Base-by-base conservation (phyloP, 768 basidiomycete genomes). In the Sistotremastrum suecicum region DNA sequence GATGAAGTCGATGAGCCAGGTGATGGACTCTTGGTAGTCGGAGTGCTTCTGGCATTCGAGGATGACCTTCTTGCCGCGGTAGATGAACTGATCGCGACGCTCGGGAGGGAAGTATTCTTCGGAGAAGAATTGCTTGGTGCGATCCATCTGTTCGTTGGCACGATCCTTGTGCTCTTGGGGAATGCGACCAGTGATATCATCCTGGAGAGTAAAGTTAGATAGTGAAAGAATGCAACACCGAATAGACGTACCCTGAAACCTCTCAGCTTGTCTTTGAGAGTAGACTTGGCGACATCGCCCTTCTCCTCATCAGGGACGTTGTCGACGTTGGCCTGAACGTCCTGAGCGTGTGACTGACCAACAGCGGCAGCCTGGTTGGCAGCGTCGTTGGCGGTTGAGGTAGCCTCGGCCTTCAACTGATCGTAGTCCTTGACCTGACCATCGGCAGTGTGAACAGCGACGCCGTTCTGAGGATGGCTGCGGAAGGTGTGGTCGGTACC, bases 61-160 rank as follows among this genome's bases (percentile, higher is more conserved):
- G 44, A 95, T 76, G 35, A 83, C 81, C 77, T 95, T 97, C 71
- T 97, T 97, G 5, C 78, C 72, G 8, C 94, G 76, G 68, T 82
- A 94, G 56, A 98, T 84, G 62, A 90, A 95, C 56, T 88, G 88
- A 45, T 94, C 88, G 28, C 88, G 74, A 20, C 94, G 70, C 62
- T 91, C 91, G 53, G 83, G 70, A 0, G 92, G 91, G 71, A 95
- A 91, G 53, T 82, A 83, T 36, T 92, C 85, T 42, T 91, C 86
- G 10, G 65, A 63, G 44, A 95, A 53, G 61, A 86, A 83, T 33
- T 78, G 68, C 56, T 75, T 76, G 29, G 76, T 71, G 10, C 72
- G 70, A 40, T 83, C 72, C 39, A 68, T 42, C 8, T 78, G 66
- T 5, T 80, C 74, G 34, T 67, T 60, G 0, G 66, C 72, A 8